Evolutionary conservation across 2,329 filamentous ascomycete genomes (phyloP).

Genomic region (Arthrocladium fulminans): DNA sequence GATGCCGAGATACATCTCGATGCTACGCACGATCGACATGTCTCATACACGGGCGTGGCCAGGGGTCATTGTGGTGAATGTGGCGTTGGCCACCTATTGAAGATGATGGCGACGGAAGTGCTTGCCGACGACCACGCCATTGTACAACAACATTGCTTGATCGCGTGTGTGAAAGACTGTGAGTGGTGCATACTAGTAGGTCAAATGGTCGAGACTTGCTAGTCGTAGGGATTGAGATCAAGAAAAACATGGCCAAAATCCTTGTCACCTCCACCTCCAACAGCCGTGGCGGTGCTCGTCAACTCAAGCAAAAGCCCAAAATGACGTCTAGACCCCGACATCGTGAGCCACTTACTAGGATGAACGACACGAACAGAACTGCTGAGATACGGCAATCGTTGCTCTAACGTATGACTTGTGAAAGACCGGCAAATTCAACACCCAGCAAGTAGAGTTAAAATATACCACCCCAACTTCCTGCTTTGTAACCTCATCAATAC

Average conservation of each 20-base stretch:
- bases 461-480: slow-evolving; percentile 7
- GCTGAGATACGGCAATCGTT: not conserved
- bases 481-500: slow-evolving; percentile 8
- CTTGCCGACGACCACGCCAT: not conserved
- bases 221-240: not conserved
- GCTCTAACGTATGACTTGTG: not conserved
- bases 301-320: not conserved
- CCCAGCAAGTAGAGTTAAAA: not conserved
- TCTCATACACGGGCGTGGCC: not conserved
- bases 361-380: not conserved
- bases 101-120: not conserved
- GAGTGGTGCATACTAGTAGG: not conserved
- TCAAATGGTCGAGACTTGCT: not conserved
- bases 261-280: not conserved
- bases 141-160: slow-evolving; percentile 5
- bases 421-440: not conserved
- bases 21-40: slow-evolving; percentile 1
- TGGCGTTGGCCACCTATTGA: not conserved
- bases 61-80: not conserved
- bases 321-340: not conserved
- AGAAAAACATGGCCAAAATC: slow-evolving; percentile 10
- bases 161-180: not conserved
- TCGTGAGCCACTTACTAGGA: not conserved
- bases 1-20: slow-evolving; percentile 1
- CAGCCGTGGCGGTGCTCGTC: slow-evolving; percentile 6